Base-by-base conservation (phyloP, 768 basidiomycete species). In the Tylopilus plumbeoviolaceoides region DNA sequence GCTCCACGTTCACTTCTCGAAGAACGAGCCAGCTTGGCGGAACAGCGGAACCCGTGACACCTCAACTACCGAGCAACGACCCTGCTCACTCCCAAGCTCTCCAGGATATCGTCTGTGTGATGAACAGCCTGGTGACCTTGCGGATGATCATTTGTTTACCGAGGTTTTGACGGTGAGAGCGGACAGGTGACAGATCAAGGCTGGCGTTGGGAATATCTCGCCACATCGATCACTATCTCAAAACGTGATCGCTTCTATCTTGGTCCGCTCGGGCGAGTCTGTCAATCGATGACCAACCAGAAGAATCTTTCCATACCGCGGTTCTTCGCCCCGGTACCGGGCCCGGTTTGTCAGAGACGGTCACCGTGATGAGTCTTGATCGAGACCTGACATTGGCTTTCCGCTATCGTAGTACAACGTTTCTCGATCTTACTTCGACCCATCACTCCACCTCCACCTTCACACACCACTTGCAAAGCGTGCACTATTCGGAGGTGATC, bases 321-420 rank as follows among this genome's bases (percentile, higher is more conserved):
- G 28, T 60, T 50, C 63, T 65, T 59, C 27, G 46, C 33, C 40
- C 57, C 63, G 58, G 60, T 39, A 20, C 60, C 55, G 57, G 57
- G 9, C 21, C 50, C 55, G 60, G 57, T 38, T 33, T 54, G 42
- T 44, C 50, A 42, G 28, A 21, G 47, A 53, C 35, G 41, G 56
- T 42, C 53, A 47, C 51, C 48, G 52, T 54, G 53, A 47, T 31
- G 50, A n/a, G n/a, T 50, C 41, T 38, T 27, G 31, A 41, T 38
- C 44, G 45, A 50, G 15, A 38, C 21, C 31, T 15, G 38, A 31
- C 28, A 21, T 33, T 49, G 40, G 20, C 30, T 35, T 28, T 47
- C 50, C 43, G 23, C 17, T n/a, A 20, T 39, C 33, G 27, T 33
- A 21, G 2, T 17, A 36, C 15, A 31, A n/a, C 2, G 18, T 46